Conservation (phyloP, 495 filamentous ascomycete genomes). For the Xanthoparmelia taractica region DNA sequence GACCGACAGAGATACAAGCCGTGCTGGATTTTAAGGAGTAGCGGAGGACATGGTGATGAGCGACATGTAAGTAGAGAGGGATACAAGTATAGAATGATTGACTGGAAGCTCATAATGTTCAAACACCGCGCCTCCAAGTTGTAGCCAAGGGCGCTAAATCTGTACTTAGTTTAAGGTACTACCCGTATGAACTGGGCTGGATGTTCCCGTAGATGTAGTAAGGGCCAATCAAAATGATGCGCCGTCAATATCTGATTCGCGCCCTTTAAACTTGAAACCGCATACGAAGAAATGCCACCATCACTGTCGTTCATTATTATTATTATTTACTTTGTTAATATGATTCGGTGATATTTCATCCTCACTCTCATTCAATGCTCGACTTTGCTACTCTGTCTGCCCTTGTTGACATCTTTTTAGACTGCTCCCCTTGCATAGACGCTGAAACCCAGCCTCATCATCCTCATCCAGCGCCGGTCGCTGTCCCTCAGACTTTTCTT, state of each 20-base stretch:
- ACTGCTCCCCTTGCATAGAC: conserved; percentile 6
- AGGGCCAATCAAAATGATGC: conserved; percentile 1
- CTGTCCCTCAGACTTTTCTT: background rate
- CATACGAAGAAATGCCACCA: background rate
- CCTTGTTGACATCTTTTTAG: background rate
- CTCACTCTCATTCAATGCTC: background rate
- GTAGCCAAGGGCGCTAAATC: conserved; percentile 5
- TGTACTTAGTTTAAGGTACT: too few species aligned
- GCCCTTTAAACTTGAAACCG: conserved; percentile 8
- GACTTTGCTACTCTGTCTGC: background rate
- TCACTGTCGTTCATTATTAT: background rate
- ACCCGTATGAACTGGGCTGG: too few species aligned
- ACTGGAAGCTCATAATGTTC: background rate
- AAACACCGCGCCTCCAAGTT: background rate
- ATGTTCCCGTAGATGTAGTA: background rate
- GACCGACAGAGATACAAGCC: too few species aligned
- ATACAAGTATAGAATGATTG: background rate
- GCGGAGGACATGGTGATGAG: background rate
- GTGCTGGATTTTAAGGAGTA: background rate
- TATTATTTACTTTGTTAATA: background rate
- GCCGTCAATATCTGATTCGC: background rate
- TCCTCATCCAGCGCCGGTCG: conserved; percentile 4
- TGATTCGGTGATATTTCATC: background rate
- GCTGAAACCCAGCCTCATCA: conserved; percentile 6
- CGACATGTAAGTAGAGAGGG: background rate